Base-by-base conservation (phyloP, 169 alveolate genomes). In the Amoebophrya sp. region DNA sequence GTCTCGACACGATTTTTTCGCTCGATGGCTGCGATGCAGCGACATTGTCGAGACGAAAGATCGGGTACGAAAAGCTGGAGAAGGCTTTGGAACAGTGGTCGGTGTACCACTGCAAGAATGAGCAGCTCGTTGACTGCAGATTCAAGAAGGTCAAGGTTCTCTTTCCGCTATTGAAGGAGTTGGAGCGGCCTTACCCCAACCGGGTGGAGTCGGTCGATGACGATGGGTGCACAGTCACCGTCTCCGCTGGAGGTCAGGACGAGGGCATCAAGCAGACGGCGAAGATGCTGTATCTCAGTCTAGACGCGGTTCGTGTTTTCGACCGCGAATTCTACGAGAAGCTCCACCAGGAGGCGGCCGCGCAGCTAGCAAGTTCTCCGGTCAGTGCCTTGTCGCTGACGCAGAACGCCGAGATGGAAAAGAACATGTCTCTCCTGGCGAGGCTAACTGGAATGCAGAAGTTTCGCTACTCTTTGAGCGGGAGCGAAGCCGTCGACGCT, bases 121-220 rank as follows among this genome's bases (percentile, higher is more conserved):
- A 1, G 2, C 12, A 65, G 83, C 83, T 65, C 36, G 83, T 65
- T 36, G 83, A 65, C 83, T 65, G 83, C 83, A 65, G 83, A 65
- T 65, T 65, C 83, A 65, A 65, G 83, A 65, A 65, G n/a, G 83
- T 65, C 38, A 65, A 65, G 83, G 83, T 65, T 18, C 26, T 65
- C 33, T 65, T 65, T 36, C 83, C 83, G 36, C 33, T 65, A 36
- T 65, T 65, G 83, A 65, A 65, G 26, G 83, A 65, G 83, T 18
- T 65, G 26, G 83, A 65, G 83, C 83, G 83, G 83, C 18, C 18
- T 29, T 65, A 65, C 26, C 83, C 83, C 36, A 65, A 65, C 83
- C 83, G 83, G 39, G 83, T 65, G 36, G 83, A 65, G 26, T 26
- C 36, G 33, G 83, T 65, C 33, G 83, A 65, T 29, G 83, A 65